A percentile compares a stretch with the other conserved stretches of the same genome.
Conservation (phyloP, 768 basidiomycete species). For the Pisolithus tinctorius region DNA sequence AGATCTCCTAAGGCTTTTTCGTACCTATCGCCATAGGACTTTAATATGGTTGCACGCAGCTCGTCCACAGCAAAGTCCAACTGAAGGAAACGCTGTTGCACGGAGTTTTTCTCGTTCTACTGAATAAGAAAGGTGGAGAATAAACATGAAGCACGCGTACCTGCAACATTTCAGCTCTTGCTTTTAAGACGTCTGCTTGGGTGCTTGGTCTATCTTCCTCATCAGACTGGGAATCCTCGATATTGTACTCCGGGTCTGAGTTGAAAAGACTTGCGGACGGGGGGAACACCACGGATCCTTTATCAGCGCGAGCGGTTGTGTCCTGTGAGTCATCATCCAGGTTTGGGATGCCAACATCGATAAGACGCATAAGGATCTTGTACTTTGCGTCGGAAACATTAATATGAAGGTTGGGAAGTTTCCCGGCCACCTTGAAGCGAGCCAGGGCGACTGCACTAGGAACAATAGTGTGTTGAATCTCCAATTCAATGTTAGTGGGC, state of each 20-base stretch:
- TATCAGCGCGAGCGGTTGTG: conserved; percentile 13
- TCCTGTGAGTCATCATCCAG: conserved; percentile 47
- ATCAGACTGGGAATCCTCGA: conserved; percentile 52
- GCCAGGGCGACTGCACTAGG: conserved; percentile 75
- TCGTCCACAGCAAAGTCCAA: conserved; percentile 83
- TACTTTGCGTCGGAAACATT: conserved; percentile 91
- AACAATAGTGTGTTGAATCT: conserved; percentile 90
- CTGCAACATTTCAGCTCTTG: conserved; percentile 51
- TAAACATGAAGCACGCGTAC: conserved; percentile 26
- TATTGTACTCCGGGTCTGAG: conserved; percentile 57
- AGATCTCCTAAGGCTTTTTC: conserved; percentile 80
- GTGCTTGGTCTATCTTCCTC: conserved; percentile 32
- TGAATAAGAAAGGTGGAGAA: not conserved
- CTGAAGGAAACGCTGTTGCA: conserved; percentile 65
- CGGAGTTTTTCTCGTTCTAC: conserved; percentile 21
- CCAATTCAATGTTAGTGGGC: conserved; percentile 83
- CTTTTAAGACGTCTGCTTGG: conserved; percentile 67
- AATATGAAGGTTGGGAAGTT: conserved; percentile 78
- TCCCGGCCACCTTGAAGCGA: conserved; percentile 86
- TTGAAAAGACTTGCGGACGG: conserved; percentile 53
- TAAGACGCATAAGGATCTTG: conserved; percentile 83
- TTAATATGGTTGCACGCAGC: conserved; percentile 73
- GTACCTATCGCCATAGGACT: conserved; percentile 48
- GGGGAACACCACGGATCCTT: conserved; percentile 36
- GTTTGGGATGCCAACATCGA: conserved; percentile 86